These are phyloP conservation scores for Colletotrichum filicis DNA, from an alignment of 2,329 filamentous ascomycete species.

Conservation along the genomic window DNA sequence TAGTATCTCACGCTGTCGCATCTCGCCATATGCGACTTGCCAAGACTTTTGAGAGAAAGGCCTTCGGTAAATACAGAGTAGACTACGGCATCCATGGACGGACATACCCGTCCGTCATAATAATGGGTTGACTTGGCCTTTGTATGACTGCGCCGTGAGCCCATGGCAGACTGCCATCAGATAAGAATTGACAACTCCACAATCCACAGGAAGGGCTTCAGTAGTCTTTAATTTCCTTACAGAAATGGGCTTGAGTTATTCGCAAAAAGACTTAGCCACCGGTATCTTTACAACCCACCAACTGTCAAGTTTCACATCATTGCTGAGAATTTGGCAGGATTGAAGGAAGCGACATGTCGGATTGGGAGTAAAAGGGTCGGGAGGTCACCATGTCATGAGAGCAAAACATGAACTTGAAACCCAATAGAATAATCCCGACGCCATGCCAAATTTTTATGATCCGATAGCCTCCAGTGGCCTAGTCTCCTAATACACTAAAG, in stretches of 20 bases:
- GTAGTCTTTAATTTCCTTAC: background rate
- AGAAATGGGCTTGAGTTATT: background rate
- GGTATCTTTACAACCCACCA: background rate
- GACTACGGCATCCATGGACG: background rate
- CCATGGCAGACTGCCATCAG: background rate
- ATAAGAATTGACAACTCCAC: no score
- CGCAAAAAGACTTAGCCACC: background rate
- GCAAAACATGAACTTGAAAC: slow-evolving; percentile 20
- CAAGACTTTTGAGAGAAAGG: background rate
- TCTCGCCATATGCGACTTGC: background rate
- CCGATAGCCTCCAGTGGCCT: slow-evolving; percentile 34
- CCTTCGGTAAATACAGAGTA: background rate
- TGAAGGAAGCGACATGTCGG: no score
- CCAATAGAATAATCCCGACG: slow-evolving; percentile 34
- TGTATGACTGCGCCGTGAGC: background rate
- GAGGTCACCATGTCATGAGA: background rate
- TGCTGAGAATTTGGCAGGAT: background rate
- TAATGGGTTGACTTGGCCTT: background rate
- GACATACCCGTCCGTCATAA: background rate
- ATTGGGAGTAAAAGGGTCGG: background rate
- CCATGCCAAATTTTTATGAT: slow-evolving; percentile 35
- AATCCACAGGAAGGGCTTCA: no score
- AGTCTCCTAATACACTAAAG: slow-evolving; percentile 33
- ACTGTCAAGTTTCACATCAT: background rate
- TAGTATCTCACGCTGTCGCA: background rate